Evolutionary conservation across 2,329 filamentous ascomycete genomes (phyloP).

Genomic region (Fusarium nurragi): DNA sequence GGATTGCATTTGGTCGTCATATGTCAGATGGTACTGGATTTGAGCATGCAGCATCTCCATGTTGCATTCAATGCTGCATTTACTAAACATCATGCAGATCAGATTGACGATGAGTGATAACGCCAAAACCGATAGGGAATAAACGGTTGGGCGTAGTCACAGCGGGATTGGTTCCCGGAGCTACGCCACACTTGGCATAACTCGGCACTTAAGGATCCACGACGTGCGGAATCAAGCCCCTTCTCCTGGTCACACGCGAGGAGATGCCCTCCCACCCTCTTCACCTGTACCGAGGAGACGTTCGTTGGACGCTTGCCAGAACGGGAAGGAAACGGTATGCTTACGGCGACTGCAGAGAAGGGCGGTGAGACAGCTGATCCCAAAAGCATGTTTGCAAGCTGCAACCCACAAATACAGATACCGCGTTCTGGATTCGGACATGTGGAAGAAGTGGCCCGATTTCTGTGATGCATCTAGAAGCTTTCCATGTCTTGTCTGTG

Average conservation of each 20-base stretch:
- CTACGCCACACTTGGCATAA: neutral
- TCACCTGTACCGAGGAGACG: too few relatives aligned
- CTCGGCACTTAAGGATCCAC: constrained; percentile 1
- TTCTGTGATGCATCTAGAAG: constrained; percentile 14
- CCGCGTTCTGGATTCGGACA: neutral
- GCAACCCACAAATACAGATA: neutral
- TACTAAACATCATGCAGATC: constrained; percentile 2
- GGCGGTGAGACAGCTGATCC: constrained; percentile 7
- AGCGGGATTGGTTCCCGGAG: neutral
- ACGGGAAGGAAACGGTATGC: neutral
- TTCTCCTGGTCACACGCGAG: constrained; percentile 8
- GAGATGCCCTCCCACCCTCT: too few relatives aligned
- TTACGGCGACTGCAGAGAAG: neutral
- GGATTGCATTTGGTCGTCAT: too few relatives aligned
- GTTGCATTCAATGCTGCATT: neutral
- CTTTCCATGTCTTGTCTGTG: neutral
- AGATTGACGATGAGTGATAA: neutral
- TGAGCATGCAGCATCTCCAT: neutral
- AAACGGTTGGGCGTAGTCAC: neutral
- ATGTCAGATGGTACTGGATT: neutral
- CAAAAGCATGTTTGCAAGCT: too few relatives aligned
- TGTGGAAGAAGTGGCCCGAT: neutral
- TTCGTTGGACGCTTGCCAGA: neutral
- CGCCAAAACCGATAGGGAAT: neutral
- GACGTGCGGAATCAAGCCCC: neutral